Conservation (phyloP, 2,329 filamentous ascomycete species). For the Leptoxyphium fumago region DNA sequence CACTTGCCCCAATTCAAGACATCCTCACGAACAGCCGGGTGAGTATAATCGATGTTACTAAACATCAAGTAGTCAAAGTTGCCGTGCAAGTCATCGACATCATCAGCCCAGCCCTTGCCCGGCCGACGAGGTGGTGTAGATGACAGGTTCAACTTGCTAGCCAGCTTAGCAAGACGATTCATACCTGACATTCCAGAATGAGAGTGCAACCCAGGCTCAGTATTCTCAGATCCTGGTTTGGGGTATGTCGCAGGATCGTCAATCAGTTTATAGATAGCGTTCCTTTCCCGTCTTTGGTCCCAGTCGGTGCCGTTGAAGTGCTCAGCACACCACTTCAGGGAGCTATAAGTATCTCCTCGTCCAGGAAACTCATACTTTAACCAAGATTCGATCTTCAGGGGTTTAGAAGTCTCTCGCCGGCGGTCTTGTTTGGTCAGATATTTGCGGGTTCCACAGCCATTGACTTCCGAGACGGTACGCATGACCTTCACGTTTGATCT, state of each 20-base stretch:
- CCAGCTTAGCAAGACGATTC: conserved; percentile 10
- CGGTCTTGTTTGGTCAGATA: conserved; percentile 29
- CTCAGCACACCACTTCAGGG: conserved; percentile 49
- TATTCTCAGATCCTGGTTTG: conserved; percentile 10
- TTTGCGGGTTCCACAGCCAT: not conserved
- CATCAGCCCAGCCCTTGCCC: conserved; percentile 45
- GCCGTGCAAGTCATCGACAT: conserved; percentile 48
- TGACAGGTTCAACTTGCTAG: not conserved
- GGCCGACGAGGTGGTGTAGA: not conserved
- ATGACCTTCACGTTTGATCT: not conserved
- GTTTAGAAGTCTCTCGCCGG: conserved; percentile 37
- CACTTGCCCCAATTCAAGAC: conserved; percentile 54
- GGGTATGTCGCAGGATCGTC: conserved; percentile 23
- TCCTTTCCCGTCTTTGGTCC: conserved; percentile 41
- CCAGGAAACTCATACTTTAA: conserved; percentile 51
- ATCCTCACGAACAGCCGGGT: conserved; percentile 49
- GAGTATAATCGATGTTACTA: conserved; percentile 51
- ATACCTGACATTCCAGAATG: conserved; percentile 3
- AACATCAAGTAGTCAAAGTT: conserved; percentile 61
- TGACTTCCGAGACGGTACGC: too few relatives aligned
- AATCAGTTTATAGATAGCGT: conserved; percentile 50
- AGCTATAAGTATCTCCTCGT: conserved; percentile 43
- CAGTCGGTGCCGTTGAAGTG: conserved; percentile 58
- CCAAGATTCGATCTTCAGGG: conserved; percentile 46
- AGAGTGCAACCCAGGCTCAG: conserved; percentile 5